Evolutionary conservation across 176 grass and related monocot species (phyloP), one percentile per base, ranked within the genome.

Genomic region (Carex parvula): DNA sequence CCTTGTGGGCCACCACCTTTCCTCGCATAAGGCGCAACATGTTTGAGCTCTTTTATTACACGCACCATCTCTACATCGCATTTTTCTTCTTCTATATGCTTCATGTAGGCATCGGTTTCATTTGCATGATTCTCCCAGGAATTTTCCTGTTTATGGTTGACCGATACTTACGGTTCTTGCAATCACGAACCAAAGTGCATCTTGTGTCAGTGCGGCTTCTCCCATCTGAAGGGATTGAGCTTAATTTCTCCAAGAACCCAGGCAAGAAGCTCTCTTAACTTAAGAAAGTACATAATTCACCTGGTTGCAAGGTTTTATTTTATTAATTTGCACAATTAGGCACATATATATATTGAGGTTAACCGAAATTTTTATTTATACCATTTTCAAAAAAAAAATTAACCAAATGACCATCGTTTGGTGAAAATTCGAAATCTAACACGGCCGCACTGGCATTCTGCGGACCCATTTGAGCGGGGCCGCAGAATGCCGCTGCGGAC

Each of bases 1-100:
- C 16, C 15, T 70, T 94, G 89, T 91, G 89, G 92, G 83, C 79
- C 24, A 86, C 86, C 48, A 56, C 87, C 16, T 79, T 89, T 64
- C 83, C 89, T 3, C 85, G 83, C 82, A 84, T 94, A 32, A 81
- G 89, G 39, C 85, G 87, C 57, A 85, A 79, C 55, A 66, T 81
- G 70, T 94, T 94, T 72, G 92, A 94, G 87, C 71, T 91, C 64
- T 94, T 94, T 84, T 94, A 59, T 70, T 89, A 84, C 89, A 81
- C 85, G 46, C 92, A 94, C 79, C 89, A 94, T 0, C 92, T 94
- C 79, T 94, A 94, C 82, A 15, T 84, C 54, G 33, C 20, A 8
- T 91, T 91, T 85, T 9, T 91, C n/a, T 17, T 94, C 11, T 88
- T 91, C 69, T 84, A 63, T 72, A 22, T 88, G 70, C 71, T 94